Percentiles rank a stretch among this genome's conserved stretches.
These are phyloP conservation scores for Isoetes taiwanensis DNA, from an alignment of 75 land plant species.

Conservation along the genomic window DNA sequence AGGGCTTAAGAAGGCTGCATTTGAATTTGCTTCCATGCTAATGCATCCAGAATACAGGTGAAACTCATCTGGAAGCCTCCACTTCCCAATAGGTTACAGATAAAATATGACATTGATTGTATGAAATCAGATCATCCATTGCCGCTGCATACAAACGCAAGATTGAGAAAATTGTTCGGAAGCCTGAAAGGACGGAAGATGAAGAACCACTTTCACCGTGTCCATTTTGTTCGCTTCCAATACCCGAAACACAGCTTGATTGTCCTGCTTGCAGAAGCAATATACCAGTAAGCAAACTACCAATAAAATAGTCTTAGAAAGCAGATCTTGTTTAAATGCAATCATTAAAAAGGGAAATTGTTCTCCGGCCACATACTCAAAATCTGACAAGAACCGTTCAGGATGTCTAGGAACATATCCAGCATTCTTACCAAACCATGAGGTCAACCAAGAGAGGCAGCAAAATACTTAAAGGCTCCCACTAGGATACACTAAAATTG, in stretches of 20 bases:
- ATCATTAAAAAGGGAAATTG: background rate
- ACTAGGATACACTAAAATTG: too few species aligned
- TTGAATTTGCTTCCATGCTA: constrained; percentile 28
- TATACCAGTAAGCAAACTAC: constrained; percentile 14
- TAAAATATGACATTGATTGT: background rate
- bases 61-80: background rate
- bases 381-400: background rate
- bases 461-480: background rate
- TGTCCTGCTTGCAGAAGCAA: constrained; percentile 13
- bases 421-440: background rate
- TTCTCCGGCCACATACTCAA: background rate
- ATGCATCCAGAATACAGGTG: constrained; percentile 26
- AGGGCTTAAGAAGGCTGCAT: constrained; percentile 20
- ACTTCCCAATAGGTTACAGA: background rate
- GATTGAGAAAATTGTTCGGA: constrained; percentile 23
- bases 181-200: constrained; percentile 21
- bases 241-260: constrained; percentile 31
- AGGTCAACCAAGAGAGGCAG: background rate
- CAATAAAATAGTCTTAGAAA: background rate
- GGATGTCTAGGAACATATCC: too few species aligned
- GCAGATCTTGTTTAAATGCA: background rate
- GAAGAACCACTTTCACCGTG: constrained; percentile 26
- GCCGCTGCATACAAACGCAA: constrained; percentile 17
- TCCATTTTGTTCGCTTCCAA: constrained; percentile 14
- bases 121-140: constrained; percentile 7